A percentile compares a stretch with the other conserved stretches of the same genome.
Conservation (phyloP, 2,329 filamentous ascomycete genomes). For the Aspergillus terreus region DNA sequence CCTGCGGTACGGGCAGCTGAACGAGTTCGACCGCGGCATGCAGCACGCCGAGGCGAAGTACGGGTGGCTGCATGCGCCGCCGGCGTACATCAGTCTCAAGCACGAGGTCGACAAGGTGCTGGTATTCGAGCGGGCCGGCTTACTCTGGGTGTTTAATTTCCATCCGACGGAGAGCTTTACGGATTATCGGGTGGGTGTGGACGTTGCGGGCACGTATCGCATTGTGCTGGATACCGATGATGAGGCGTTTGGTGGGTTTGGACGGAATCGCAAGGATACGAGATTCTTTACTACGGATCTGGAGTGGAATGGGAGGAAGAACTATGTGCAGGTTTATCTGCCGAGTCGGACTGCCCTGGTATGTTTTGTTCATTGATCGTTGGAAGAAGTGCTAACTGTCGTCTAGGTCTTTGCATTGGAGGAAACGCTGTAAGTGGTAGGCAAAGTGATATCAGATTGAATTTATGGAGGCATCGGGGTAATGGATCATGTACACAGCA, state of each 20-base stretch:
- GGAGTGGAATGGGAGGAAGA: conserved; percentile 83
- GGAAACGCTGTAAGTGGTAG: not conserved
- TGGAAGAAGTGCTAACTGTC: not conserved
- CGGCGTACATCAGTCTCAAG: conserved; percentile 92
- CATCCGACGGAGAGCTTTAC: conserved; percentile 78
- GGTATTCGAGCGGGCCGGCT: conserved; percentile 86
- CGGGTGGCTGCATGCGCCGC: conserved; percentile 80
- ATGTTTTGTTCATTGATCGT: conserved; percentile 27
- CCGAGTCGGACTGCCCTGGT: conserved; percentile 81
- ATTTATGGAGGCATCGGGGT: not conserved
- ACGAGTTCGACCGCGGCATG: conserved; percentile 92
- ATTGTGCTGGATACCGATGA: conserved; percentile 81
- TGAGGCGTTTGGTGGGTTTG: conserved; percentile 73
- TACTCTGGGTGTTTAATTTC: conserved; percentile 97
- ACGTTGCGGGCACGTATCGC: conserved; percentile 77
- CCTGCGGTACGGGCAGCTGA: conserved; percentile 84
- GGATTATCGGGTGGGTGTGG: conserved; percentile 89
- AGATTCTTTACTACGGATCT: conserved; percentile 90
- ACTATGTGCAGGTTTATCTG: conserved; percentile 90
- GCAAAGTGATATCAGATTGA: not conserved
- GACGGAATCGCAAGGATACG: conserved; percentile 72
- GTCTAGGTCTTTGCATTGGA: not conserved
- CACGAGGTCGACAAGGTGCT: conserved; percentile 91
- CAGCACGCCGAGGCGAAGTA: conserved; percentile 82
- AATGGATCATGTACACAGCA: not conserved